These are phyloP conservation scores for Scleroderma citrinum DNA, from an alignment of 768 basidiomycete species.

Conservation along the genomic window DNA sequence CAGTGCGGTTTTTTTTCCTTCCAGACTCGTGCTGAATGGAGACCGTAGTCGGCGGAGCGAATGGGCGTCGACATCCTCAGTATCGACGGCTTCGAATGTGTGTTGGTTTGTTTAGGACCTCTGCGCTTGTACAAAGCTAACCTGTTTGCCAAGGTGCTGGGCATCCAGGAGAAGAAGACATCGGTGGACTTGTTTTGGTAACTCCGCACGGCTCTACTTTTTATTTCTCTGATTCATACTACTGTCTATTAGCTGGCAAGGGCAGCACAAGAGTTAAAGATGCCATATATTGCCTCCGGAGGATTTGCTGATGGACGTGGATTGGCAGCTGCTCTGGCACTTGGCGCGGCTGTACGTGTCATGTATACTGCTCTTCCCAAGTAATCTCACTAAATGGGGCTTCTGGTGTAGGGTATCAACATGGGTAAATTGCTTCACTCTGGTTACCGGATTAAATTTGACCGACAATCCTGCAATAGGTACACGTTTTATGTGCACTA, in stretches of 20 bases:
- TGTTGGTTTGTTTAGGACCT: slow-evolving; percentile 12
- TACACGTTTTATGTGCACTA: slow-evolving; percentile 90
- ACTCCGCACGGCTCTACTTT: neutral
- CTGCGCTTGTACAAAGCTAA: neutral
- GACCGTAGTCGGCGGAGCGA: slow-evolving; percentile 51
- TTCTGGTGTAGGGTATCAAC: slow-evolving; percentile 64
- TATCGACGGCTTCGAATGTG: slow-evolving; percentile 91
- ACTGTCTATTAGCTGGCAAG: slow-evolving; percentile 59
- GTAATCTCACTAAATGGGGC: neutral
- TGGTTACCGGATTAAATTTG: neutral
- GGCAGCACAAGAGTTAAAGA: slow-evolving; percentile 74
- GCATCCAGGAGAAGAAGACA: slow-evolving; percentile 92
- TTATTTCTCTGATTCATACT: neutral
- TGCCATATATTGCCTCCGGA: slow-evolving; percentile 88
- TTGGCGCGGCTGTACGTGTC: slow-evolving; percentile 69
- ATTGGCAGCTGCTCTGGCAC: slow-evolving; percentile 70
- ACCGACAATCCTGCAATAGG: slow-evolving; percentile 25
- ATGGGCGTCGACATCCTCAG: slow-evolving; percentile 84
- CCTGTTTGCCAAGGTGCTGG: slow-evolving; percentile 59
- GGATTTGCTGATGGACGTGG: slow-evolving; percentile 87
- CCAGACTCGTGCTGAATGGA: neutral
- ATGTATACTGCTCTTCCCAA: neutral
- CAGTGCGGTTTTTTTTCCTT: slow-evolving; percentile 1
- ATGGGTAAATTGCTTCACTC: slow-evolving; percentile 45
- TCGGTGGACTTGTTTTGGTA: slow-evolving; percentile 81